Conservation (phyloP, 768 basidiomycete genomes). For the Daedaleopsis nitida region DNA sequence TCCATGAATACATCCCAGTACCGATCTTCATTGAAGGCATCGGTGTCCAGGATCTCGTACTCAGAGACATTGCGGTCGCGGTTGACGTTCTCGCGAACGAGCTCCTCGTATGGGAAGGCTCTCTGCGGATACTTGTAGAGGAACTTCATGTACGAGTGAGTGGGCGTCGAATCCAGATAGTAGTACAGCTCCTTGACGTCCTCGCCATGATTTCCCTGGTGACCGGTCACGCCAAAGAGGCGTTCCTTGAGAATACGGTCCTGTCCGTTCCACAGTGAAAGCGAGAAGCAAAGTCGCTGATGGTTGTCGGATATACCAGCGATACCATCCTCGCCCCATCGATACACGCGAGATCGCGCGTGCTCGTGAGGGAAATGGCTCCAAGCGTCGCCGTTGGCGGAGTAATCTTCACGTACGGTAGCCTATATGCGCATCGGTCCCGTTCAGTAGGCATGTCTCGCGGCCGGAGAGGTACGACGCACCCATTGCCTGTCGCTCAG, state of each 20-base stretch:
- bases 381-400: conserved; percentile 94
- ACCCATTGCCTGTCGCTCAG: conserved; percentile 98
- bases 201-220: conserved; percentile 98
- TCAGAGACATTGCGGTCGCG: conserved; percentile 86
- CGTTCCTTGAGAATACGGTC: conserved; percentile 97
- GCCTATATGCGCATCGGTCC: conserved; percentile 54
- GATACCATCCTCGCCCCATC: conserved; percentile 99
- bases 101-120: conserved; percentile 90
- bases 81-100: conserved; percentile 82
- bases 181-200: conserved; percentile 99
- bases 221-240: conserved; percentile 93
- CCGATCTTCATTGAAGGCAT: conserved; percentile 85
- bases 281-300: conserved; percentile 86
- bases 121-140: conserved; percentile 98
- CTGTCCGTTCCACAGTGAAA: conserved; percentile 93
- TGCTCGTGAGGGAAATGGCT: conserved; percentile 94
- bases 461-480: conserved; percentile 27
- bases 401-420: conserved; percentile 98
- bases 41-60: conserved; percentile 93
- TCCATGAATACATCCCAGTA: conserved; percentile 99
- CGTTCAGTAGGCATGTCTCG: background rate
- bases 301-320: conserved; percentile 98
- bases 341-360: conserved; percentile 89
- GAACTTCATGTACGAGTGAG: conserved; percentile 99
- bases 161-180: conserved; percentile 97